Conservation (phyloP, 768 basidiomycete genomes). For the Pleurotus tuber-regium region DNA sequence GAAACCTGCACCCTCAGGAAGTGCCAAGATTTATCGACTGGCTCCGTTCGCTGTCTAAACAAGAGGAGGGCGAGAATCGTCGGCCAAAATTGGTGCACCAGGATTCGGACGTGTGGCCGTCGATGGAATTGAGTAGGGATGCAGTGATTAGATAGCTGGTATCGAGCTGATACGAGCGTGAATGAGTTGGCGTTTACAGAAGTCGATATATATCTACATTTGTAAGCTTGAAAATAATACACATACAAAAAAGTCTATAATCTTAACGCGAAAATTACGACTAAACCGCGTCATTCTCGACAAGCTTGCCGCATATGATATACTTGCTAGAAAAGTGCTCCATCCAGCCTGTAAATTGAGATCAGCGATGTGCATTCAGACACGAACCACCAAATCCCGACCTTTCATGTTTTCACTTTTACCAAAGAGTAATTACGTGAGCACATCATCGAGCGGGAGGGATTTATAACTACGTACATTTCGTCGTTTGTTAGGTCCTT, state of each 20-base stretch:
- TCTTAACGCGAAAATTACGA: too few species aligned
- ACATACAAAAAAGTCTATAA: too few species aligned
- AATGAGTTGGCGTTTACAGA: too few species aligned
- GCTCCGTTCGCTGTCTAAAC: not conserved
- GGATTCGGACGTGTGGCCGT: too few species aligned
- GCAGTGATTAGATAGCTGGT: too few species aligned
- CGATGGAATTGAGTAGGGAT: too few species aligned
- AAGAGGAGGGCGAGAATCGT: not conserved
- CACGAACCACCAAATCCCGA: too few species aligned
- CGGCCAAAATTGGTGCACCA: too few species aligned
- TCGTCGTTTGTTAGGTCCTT: constrained; percentile 77
- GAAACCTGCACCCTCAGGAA: not conserved
- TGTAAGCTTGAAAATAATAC: too few species aligned
- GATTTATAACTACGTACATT: constrained; percentile 53
- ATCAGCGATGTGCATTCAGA: not conserved
- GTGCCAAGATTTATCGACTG: not conserved
- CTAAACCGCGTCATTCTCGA: constrained; percentile 77
- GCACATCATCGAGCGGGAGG: constrained; percentile 5
- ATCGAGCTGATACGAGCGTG: too few species aligned
- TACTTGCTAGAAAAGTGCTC: constrained; percentile 94
- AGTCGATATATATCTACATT: too few species aligned
- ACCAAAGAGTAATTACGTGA: not conserved
- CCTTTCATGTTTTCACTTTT: constrained; percentile 96
- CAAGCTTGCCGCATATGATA: constrained; percentile 84
- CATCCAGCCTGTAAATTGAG: constrained; percentile 67